phyloP scores from a whole-genome alignment of 2,329 filamentous ascomycete genomes.

The Coniosporium tulheliwenetii region DNA sequence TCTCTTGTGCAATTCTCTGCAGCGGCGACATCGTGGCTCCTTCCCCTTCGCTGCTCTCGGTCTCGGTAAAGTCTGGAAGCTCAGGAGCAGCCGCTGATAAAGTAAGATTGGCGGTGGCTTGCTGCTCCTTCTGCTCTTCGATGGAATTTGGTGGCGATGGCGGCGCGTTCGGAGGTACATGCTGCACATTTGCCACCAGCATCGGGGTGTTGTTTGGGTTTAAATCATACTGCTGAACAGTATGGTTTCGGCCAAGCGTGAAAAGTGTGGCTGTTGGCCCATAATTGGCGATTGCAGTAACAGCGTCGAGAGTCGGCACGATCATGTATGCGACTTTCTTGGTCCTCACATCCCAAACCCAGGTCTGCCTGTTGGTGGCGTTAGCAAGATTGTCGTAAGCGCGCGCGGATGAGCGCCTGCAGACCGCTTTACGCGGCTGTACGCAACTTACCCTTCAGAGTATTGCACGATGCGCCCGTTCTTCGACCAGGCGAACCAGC shows the following conservation, averaged over 20 bases:
- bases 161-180: constrained; percentile 62
- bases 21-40: constrained; percentile 47
- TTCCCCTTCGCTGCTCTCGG: constrained; percentile 63
- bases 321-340: constrained; percentile 86
- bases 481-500: constrained; percentile 98
- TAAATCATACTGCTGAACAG: constrained; percentile 88
- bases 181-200: constrained; percentile 77
- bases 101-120: constrained; percentile 6
- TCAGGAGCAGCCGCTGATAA: constrained; percentile 11
- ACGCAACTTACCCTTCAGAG: constrained; percentile 60
- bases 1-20: constrained; percentile 58
- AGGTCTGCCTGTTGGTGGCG: constrained; percentile 48
- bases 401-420: neutral
- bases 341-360: constrained; percentile 95
- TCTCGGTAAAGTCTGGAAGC: constrained; percentile 25
- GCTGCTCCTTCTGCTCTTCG: constrained; percentile 46
- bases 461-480: constrained; percentile 92
- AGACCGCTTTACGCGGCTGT: neutral
- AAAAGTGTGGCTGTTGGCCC: constrained; percentile 86
- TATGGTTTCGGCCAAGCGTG: constrained; percentile 74
- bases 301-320: constrained; percentile 69
- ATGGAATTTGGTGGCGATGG: constrained; percentile 72
- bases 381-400: constrained; percentile 1
- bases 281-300: constrained; percentile 73
- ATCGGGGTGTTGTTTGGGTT: constrained; percentile 53